phyloP scores from a whole-genome alignment of 2,329 filamentous ascomycete genomes.

The Neofusicoccum cordaticola region DNA sequence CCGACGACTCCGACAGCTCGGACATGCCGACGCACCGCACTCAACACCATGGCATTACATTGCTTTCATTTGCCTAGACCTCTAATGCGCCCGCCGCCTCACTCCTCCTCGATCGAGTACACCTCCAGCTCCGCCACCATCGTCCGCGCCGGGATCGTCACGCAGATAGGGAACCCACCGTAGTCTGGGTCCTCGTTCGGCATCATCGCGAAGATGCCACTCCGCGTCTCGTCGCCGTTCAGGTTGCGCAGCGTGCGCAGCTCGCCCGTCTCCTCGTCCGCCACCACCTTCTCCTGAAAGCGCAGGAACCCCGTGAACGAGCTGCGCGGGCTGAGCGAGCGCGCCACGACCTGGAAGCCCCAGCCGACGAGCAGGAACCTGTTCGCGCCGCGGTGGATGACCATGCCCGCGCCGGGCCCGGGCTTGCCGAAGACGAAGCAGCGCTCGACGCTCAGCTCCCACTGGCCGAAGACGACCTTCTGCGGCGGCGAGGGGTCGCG shows the following conservation, averaged over 20 bases:
- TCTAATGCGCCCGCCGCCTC: background rate
- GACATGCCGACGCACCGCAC: too few relatives aligned
- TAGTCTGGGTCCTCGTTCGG: slow-evolving; percentile 57
- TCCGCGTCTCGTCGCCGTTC: slow-evolving; percentile 39
- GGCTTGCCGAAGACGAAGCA: slow-evolving; percentile 48
- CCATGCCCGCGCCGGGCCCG: slow-evolving; percentile 42
- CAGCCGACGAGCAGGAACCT: slow-evolving; percentile 47
- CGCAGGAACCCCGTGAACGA: slow-evolving; percentile 45
- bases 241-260: slow-evolving; percentile 32
- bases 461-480: slow-evolving; percentile 34
- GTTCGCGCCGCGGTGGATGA: slow-evolving; percentile 39
- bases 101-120: background rate
- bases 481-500: slow-evolving; percentile 29
- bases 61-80: too few relatives aligned
- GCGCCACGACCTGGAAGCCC: slow-evolving; percentile 41
- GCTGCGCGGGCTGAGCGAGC: slow-evolving; percentile 24
- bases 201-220: slow-evolving; percentile 53
- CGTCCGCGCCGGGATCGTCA: slow-evolving; percentile 54
- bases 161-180: slow-evolving; percentile 54
- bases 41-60: too few relatives aligned
- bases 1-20: background rate
- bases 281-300: slow-evolving; percentile 42
- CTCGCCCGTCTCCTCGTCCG: slow-evolving; percentile 35
- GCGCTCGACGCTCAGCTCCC: slow-evolving; percentile 40
- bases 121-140: slow-evolving; percentile 8